Percentiles rank a stretch among this genome's conserved stretches.
Evolutionary conservation across 305 asterid genomes (phyloP).

Genomic region (Fraxinus latifolia): DNA sequence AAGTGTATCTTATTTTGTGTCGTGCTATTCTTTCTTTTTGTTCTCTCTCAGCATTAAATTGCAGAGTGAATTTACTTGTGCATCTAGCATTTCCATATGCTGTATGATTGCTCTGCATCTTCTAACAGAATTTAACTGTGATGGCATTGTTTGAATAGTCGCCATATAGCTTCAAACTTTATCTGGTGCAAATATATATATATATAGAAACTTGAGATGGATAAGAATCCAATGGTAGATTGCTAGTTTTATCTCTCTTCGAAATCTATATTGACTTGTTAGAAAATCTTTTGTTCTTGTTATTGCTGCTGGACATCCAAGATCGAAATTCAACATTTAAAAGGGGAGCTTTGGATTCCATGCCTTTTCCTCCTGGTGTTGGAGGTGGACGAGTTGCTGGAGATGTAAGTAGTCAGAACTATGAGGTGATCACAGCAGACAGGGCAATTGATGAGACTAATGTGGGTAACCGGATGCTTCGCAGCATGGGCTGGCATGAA

Average conservation of each 20-base stretch:
- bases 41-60: neutral
- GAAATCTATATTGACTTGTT: constrained; percentile 63
- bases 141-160: constrained; percentile 34
- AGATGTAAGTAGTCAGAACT: constrained; percentile 63
- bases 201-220: constrained; percentile 36
- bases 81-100: constrained; percentile 30
- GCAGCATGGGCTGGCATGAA: constrained; percentile 99
- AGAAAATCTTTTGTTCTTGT: constrained; percentile 65
- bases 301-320: constrained; percentile 42
- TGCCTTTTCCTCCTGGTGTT: constrained; percentile 99
- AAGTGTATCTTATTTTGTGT: constrained; percentile 37
- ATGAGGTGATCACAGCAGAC: constrained; percentile 87
- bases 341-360: constrained; percentile 78
- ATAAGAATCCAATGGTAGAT: constrained; percentile 57
- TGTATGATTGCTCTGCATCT: constrained; percentile 28
- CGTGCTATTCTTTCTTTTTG: neutral
- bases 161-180: constrained; percentile 38
- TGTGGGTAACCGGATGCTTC: constrained; percentile 96
- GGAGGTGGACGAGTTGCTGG: constrained; percentile 87
- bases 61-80: constrained; percentile 10
- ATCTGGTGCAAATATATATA: constrained; percentile 36
- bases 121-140: constrained; percentile 33
- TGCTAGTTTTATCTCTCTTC: constrained; percentile 45
- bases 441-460: constrained; percentile 88
- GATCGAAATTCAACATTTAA: constrained; percentile 72